phyloP scores from a whole-genome alignment of 176 grass and related monocot species.

The Urochloa ruziziensis region DNA sequence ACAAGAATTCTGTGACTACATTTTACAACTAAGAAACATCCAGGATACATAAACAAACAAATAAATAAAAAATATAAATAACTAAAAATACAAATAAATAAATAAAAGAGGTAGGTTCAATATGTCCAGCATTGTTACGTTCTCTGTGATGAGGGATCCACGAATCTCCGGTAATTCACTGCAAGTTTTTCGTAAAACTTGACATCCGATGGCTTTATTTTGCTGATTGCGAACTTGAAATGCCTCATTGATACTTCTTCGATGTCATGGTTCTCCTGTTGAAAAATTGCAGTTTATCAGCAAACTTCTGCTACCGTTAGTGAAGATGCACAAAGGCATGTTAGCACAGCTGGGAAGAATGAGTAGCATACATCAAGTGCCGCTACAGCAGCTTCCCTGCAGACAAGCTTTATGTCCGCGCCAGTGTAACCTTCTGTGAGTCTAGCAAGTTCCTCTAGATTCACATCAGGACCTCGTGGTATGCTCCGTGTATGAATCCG shows the following conservation, averaged over 20 bases:
- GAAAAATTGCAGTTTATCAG: conserved; percentile 5
- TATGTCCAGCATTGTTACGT: conserved; percentile 26
- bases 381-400: conserved; percentile 83
- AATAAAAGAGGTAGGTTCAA: background rate
- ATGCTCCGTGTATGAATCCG: conserved; percentile 63
- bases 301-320: background rate
- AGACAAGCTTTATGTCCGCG: conserved; percentile 79
- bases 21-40: background rate
- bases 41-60: no score
- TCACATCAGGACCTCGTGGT: conserved; percentile 59
- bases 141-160: conserved; percentile 10
- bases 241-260: conserved; percentile 52
- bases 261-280: conserved; percentile 64
- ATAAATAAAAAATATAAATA: no score
- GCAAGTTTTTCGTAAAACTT: conserved; percentile 77
- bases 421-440: conserved; percentile 91
- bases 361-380: conserved; percentile 72
- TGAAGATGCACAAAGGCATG: no score
- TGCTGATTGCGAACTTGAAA: conserved; percentile 53
- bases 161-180: conserved; percentile 49
- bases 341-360: conserved; percentile 1
- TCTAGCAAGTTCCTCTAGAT: conserved; percentile 66
- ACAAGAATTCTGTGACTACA: background rate
- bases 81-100: background rate
- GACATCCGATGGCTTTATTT: conserved; percentile 59